These are phyloP conservation scores for Colletotrichum siamense DNA, from an alignment of 2,329 filamentous ascomycete genomes.

Conservation along the genomic window DNA sequence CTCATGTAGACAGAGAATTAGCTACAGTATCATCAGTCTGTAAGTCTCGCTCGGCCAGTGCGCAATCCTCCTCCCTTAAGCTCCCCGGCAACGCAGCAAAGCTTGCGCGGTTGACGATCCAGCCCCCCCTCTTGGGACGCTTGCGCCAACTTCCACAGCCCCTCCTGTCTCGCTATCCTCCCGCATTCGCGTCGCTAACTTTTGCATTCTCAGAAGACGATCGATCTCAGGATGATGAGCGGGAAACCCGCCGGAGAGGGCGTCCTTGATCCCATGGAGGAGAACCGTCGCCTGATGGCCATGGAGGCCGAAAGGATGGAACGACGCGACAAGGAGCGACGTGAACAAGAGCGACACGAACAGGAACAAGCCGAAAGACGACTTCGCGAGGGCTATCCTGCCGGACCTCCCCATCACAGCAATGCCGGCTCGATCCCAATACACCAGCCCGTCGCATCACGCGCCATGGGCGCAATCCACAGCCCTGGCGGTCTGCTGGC, in stretches of 20 bases:
- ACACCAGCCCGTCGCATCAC: constrained; percentile 90
- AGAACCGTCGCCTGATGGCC: constrained; percentile 21
- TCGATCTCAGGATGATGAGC: constrained; percentile 23
- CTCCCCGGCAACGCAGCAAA: not conserved
- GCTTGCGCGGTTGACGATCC: constrained; percentile 12
- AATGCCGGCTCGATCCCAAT: constrained; percentile 88
- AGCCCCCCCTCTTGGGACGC: constrained; percentile 12
- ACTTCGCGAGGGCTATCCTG: constrained; percentile 69
- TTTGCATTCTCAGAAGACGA: not conserved
- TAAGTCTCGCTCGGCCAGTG: not conserved
- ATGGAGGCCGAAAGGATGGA: constrained; percentile 47
- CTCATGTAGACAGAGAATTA: constrained; percentile 13
- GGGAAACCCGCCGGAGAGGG: constrained; percentile 23
- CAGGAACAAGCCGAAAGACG: constrained; percentile 70
- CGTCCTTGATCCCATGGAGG: not conserved
- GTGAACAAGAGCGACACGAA: constrained; percentile 56
- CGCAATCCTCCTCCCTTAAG: not conserved
- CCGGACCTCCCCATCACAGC: constrained; percentile 78
- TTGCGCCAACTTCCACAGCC: constrained; percentile 4
- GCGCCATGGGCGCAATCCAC: constrained; percentile 82
- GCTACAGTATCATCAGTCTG: constrained; percentile 15
- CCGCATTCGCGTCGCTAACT: not conserved
- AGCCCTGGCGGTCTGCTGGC: constrained; percentile 88
- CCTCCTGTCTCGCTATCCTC: not conserved
- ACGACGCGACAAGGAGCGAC: constrained; percentile 48